Evolutionary conservation across 208 protist genomes (phyloP).

Genomic region (Acanthamoeba culbertsoni): DNA sequence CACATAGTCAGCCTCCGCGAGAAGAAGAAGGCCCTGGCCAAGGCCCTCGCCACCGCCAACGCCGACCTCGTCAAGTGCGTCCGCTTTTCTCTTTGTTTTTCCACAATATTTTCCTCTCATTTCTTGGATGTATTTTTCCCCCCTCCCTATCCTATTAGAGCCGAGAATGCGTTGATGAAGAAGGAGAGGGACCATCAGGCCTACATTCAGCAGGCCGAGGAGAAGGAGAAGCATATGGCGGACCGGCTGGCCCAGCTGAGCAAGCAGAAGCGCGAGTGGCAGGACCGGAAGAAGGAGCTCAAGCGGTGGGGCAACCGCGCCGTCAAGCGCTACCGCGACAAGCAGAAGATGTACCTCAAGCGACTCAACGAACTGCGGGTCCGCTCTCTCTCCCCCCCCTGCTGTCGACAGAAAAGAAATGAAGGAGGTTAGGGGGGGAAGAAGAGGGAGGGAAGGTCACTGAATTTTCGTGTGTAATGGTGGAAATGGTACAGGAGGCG

Average conservation of each 20-base stretch:
- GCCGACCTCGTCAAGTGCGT: constrained; percentile 9
- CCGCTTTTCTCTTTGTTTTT: neutral
- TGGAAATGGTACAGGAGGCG: no score
- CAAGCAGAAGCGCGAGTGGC: constrained; percentile 2
- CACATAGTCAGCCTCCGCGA: neutral
- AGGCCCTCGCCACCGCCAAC: constrained; percentile 25
- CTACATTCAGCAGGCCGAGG: neutral
- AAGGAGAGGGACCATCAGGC: neutral
- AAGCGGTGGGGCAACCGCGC: constrained; percentile 39
- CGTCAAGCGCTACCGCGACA: neutral
- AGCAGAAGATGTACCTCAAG: constrained; percentile 29
- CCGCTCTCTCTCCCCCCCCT: neutral
- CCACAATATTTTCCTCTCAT: neutral
- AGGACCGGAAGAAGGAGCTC: constrained; percentile 47
- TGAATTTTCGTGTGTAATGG: no score
- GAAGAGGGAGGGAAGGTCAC: no score
- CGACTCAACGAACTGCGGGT: constrained; percentile 2
- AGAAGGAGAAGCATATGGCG: neutral
- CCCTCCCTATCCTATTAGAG: no score
- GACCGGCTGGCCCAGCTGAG: neutral
- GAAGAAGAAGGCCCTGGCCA: constrained; percentile 34
- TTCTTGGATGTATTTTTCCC: neutral
- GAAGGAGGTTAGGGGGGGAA: neutral
- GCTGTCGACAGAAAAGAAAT: neutral
- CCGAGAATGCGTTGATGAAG: constrained; percentile 3